Conservation (phyloP, 1,139 yeast genomes). For the Geotrichum siamense region DNA sequence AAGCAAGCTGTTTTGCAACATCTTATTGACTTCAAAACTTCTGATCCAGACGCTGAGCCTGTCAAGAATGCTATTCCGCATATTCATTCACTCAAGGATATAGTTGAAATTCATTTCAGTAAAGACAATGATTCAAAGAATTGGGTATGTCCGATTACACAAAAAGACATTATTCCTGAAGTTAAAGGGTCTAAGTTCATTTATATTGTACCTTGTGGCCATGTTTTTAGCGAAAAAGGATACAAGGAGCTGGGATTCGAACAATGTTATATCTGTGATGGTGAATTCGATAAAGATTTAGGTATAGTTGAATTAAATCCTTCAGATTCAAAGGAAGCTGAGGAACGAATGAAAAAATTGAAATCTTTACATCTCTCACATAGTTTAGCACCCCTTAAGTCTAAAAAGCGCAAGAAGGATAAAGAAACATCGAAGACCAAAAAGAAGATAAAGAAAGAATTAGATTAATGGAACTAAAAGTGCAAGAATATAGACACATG, state of each 20-base stretch:
- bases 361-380: not conserved
- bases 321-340: slow-evolving; percentile 17
- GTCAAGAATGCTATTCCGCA: slow-evolving; percentile 2
- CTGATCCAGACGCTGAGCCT: slow-evolving; percentile 14
- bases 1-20: slow-evolving; percentile 61
- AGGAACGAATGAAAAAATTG: not conserved
- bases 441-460: slow-evolving; percentile 2
- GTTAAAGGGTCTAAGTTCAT: slow-evolving; percentile 37
- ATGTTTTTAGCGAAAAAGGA: slow-evolving; percentile 42
- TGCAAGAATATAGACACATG: too few species aligned
- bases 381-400: not conserved
- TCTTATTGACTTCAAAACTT: slow-evolving; percentile 38
- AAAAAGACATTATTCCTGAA: slow-evolving; percentile 34
- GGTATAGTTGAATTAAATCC: slow-evolving; percentile 38
- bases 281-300: slow-evolving; percentile 30
- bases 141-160: slow-evolving; percentile 51
- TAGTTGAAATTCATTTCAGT: slow-evolving; percentile 41
- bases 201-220: slow-evolving; percentile 50
- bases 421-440: not conserved
- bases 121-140: slow-evolving; percentile 25
- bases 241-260: slow-evolving; percentile 18
- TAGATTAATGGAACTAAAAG: too few species aligned
- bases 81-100: slow-evolving; percentile 36
- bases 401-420: slow-evolving; percentile 1
- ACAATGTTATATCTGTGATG: slow-evolving; percentile 41